A percentile compares a stretch with the other conserved stretches of the same genome.
Conservation (phyloP, 139 green algal species). For the Haematococcus sp. region DNA sequence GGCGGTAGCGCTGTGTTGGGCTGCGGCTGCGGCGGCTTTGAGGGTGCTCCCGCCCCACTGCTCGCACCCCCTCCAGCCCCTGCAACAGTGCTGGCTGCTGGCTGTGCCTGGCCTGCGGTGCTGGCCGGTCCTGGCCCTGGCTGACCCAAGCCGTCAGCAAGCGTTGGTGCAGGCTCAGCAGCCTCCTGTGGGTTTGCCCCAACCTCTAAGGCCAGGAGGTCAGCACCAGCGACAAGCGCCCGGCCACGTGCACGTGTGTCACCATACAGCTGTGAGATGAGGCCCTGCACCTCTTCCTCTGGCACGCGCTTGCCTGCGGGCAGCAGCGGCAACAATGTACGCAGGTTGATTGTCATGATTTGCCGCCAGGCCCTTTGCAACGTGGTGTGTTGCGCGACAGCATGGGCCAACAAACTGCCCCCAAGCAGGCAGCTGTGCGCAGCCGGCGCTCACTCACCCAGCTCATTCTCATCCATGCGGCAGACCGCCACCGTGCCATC, state of each 20-base stretch:
- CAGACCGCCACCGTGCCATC: conserved; percentile 66
- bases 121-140: background rate
- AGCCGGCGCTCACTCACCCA: conserved; percentile 24
- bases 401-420: conserved; percentile 44
- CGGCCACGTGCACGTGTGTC: conserved; percentile 10
- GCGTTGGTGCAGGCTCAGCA: too few relatives aligned
- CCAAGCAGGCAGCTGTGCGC: conserved; percentile 5
- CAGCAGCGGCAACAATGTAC: too few relatives aligned
- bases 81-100: conserved; percentile 1
- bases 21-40: too few relatives aligned
- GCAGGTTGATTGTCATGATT: too few relatives aligned
- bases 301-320: conserved; percentile 36
- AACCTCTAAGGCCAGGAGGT: conserved; percentile 34
- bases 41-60: too few relatives aligned
- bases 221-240: conserved; percentile 31
- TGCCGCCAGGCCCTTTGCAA: too few relatives aligned
- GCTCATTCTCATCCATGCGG: conserved; percentile 24
- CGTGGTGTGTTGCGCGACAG: too few relatives aligned
- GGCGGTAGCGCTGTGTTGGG: too few relatives aligned
- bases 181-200: background rate
- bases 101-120: background rate
- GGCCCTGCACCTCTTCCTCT: conserved; percentile 44
- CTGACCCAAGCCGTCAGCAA: too few relatives aligned
- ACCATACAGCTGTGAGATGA: conserved; percentile 63
- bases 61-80: background rate